Conservation (phyloP, 2,329 filamentous ascomycete genomes). For the Thielaviopsis euricoi region DNA sequence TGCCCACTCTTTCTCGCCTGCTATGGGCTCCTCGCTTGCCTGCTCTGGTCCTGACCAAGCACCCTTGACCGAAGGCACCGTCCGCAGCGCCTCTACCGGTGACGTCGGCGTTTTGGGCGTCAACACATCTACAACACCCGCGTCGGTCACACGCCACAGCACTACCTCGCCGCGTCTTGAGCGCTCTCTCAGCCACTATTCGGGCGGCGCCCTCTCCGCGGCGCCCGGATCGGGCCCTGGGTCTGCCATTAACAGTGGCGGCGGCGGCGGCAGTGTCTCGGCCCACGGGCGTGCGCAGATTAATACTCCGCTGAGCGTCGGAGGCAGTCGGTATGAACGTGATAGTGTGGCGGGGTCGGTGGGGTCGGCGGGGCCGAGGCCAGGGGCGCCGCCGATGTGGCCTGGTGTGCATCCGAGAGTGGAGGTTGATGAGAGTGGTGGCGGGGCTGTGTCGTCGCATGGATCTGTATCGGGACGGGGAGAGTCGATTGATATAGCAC, state of each 20-base stretch:
- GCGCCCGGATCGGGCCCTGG: neutral
- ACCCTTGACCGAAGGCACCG: neutral
- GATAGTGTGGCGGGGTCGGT: neutral
- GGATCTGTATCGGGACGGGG: neutral
- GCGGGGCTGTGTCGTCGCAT: neutral
- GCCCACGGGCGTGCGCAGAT: neutral
- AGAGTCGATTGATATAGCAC: neutral
- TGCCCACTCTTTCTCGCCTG: neutral
- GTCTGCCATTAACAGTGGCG: neutral
- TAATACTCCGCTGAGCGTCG: neutral
- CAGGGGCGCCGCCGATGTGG: constrained; percentile 8
- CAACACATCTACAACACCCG: neutral
- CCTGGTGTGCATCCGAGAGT: constrained; percentile 1
- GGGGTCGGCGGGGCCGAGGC: neutral
- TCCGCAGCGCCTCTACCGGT: neutral
- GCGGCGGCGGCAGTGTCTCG: neutral
- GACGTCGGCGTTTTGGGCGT: neutral
- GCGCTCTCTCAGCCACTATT: neutral
- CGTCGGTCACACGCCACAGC: neutral
- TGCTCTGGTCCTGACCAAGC: neutral
- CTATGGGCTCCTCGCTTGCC: neutral
- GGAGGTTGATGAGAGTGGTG: neutral
- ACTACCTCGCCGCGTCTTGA: neutral
- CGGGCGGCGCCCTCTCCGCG: neutral
- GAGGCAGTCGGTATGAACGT: neutral